These are phyloP conservation scores for Barbatosphaeria neglecta DNA, from an alignment of 495 filamentous ascomycete species.

Conservation along the genomic window DNA sequence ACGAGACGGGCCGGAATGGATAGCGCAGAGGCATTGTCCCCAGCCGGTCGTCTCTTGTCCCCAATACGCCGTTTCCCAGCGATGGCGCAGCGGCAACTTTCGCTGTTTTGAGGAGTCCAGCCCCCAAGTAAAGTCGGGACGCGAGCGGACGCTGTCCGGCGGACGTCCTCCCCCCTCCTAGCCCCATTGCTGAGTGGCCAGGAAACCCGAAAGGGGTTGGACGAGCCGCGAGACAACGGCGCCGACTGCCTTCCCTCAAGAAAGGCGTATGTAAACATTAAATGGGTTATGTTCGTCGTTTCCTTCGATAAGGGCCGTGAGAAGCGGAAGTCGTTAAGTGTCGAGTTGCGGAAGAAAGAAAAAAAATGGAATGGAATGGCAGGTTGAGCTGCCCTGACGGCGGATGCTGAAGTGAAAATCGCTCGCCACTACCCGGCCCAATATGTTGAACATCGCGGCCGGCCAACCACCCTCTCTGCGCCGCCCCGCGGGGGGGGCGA, in stretches of 20 bases:
- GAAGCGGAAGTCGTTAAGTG: background rate
- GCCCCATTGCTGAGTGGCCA: background rate
- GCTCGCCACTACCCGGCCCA: background rate
- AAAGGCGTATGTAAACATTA: conserved; percentile 9
- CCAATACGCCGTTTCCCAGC: conserved; percentile 20
- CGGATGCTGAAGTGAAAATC: background rate
- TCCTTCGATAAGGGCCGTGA: background rate
- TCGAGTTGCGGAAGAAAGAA: conserved; percentile 1
- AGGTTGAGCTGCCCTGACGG: conserved; percentile 18
- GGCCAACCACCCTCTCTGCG: background rate
- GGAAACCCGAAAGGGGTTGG: too few relatives aligned
- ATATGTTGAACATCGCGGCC: conserved; percentile 10
- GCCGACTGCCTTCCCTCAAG: conserved; percentile 9
- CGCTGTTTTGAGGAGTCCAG: conserved; percentile 18
- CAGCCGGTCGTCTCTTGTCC: conserved; percentile 6
- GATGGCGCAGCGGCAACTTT: conserved; percentile 32
- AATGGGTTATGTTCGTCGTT: conserved; percentile 1
- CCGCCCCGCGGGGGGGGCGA: background rate
- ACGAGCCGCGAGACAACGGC: background rate
- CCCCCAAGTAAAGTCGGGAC: too few relatives aligned
- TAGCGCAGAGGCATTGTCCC: conserved; percentile 35
- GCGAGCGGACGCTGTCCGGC: too few relatives aligned
- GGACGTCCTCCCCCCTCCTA: conserved; percentile 9
- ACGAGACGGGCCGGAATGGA: conserved; percentile 14
- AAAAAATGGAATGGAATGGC: conserved; percentile 1